Evolutionary conservation across 306 rosid species (phyloP), one percentile per base, ranked within the genome.

Genomic region (Fragaria iinumae): DNA sequence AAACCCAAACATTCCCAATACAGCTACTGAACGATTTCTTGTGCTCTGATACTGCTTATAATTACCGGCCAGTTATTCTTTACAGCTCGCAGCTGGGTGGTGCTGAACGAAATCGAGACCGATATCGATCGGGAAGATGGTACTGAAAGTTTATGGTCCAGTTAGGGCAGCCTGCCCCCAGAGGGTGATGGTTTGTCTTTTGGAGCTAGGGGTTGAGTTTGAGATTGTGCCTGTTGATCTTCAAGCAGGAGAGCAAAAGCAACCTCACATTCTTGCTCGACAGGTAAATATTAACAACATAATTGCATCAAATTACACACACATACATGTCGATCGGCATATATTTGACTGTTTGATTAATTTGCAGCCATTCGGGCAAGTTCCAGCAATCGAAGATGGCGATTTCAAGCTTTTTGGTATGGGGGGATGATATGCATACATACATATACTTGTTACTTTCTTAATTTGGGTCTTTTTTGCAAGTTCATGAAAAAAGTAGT

Each of bases 321-420:
- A 52, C 11, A 18, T 18, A 52, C 57, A 18, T 29, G 32, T 29
- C 32, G 32, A 25, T 25, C 25, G 25, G 32, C 32, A 29, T 29
- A 29, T 29, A 29, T 29, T 29, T 29, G 32, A 29, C 32, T 29
- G 56, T 48, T 39, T 17, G 4, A 6, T 20, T 73, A 3, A 5
- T 27, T 73, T 77, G 45, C 87, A 92, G 97, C 97, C 96, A 3
- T 90, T 92, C 82, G 97, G 97, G 32, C 92, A 88, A 87, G 91
- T 90, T 77, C 93, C 96, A 21, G 85, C 39, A 2, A 86, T 82
- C 4, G 86, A 90, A 65, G 93, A 90, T 68, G 93, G 90, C 4
- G 86, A 90, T 72, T 71, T 90, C 59, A 83, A 73, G 77, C 96
- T 92, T 47, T 92, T 73, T 74, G 97, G 97, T 92, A 71, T 81